Conservation (phyloP, 2,329 filamentous ascomycete species). For the Fusarium sp. region DNA sequence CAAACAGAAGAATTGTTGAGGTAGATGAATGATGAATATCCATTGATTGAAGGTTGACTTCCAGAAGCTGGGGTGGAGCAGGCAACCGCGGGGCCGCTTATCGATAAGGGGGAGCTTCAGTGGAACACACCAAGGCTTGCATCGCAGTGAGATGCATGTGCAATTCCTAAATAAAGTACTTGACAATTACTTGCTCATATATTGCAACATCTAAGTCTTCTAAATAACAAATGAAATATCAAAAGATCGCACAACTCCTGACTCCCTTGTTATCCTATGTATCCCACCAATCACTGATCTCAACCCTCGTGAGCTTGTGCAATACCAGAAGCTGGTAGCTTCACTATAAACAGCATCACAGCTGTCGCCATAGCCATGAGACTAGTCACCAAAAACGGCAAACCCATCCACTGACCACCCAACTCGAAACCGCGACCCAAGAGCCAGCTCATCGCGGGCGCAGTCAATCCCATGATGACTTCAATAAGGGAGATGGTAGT, state of each 20-base stretch:
- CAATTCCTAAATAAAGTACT: not conserved
- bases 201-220: not conserved
- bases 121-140: not conserved
- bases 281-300: not conserved
- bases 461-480: constrained; percentile 56
- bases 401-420: constrained; percentile 58
- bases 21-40: constrained; percentile 19
- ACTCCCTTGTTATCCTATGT: not conserved
- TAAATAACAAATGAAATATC: not conserved
- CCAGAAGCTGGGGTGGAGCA: constrained; percentile 37
- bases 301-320: constrained; percentile 28
- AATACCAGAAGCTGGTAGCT: constrained; percentile 34
- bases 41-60: not conserved
- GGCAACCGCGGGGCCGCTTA: constrained; percentile 39
- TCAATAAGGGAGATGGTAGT: constrained; percentile 62
- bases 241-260: not conserved
- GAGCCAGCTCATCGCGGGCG: constrained; percentile 57
- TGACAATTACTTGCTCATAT: not conserved
- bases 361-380: constrained; percentile 45
- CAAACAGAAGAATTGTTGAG: not conserved
- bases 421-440: constrained; percentile 56
- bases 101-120: constrained; percentile 29
- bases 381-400: constrained; percentile 57
- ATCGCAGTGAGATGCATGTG: not conserved
- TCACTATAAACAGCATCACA: constrained; percentile 44